These are phyloP conservation scores for Hyaloscypha bicolor DNA, from an alignment of 495 filamentous ascomycete species.

Conservation along the genomic window DNA sequence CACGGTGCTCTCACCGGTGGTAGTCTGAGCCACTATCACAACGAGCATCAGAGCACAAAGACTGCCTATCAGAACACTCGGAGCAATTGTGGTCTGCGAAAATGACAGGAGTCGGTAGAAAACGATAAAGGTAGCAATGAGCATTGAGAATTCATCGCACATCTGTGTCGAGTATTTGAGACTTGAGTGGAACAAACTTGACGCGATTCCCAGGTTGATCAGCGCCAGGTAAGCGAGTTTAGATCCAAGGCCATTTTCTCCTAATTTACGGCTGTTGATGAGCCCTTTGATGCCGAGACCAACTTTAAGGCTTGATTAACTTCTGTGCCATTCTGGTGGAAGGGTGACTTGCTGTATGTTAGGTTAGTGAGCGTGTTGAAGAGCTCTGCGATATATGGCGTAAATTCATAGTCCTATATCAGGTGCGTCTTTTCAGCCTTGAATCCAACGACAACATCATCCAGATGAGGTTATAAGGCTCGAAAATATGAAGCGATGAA, in stretches of 20 bases:
- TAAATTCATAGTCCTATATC: constrained; percentile 16
- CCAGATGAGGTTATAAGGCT: neutral
- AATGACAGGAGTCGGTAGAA: constrained; percentile 14
- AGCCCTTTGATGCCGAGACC: constrained; percentile 12
- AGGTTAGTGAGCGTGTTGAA: constrained; percentile 15
- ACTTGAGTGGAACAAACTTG: constrained; percentile 13
- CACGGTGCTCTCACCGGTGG: constrained; percentile 5
- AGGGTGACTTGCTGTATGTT: constrained; percentile 4
- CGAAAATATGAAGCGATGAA: neutral
- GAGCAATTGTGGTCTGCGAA: constrained; percentile 8
- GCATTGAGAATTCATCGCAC: constrained; percentile 19
- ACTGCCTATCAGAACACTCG: neutral
- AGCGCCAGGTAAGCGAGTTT: constrained; percentile 8
- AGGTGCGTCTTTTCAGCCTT: neutral
- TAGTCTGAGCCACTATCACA: neutral
- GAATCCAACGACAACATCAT: neutral
- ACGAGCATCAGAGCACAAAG: neutral
- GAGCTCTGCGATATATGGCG: constrained; percentile 14
- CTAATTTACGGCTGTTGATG: neutral
- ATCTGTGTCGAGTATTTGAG: constrained; percentile 16
- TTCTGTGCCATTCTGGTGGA: neutral
- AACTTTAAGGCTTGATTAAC: constrained; percentile 1
- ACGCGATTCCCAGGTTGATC: constrained; percentile 12
- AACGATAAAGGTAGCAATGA: constrained; percentile 17
- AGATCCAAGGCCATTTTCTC: neutral